phyloP scores from a whole-genome alignment of 495 filamentous ascomycete species.

The Glonium stellatum region DNA sequence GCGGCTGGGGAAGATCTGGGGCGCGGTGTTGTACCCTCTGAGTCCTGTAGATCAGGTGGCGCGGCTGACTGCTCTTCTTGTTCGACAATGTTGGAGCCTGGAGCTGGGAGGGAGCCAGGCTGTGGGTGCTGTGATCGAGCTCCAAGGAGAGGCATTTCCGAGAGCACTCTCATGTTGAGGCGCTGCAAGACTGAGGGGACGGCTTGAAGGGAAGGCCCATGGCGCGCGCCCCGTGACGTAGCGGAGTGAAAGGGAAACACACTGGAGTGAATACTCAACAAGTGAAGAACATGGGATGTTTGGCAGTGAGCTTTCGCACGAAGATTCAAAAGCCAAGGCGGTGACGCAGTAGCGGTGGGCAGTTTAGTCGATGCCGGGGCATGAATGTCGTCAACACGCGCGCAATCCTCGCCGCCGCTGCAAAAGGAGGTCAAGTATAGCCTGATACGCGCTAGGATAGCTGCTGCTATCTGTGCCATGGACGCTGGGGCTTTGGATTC shows the following conservation, averaged over 20 bases:
- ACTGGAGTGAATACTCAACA: neutral
- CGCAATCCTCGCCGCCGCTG: no score
- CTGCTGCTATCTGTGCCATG: no score
- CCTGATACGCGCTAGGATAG: no score
- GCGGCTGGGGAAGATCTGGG: conserved; percentile 13
- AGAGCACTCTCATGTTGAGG: conserved; percentile 22
- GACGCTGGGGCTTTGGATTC: no score
- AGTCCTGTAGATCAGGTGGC: conserved; percentile 7
- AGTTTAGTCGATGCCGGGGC: no score
- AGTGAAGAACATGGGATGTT: neutral
- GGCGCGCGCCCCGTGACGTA: neutral
- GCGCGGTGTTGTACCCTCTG: conserved; percentile 8
- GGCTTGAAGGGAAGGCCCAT: conserved; percentile 15
- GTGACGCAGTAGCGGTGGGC: no score
- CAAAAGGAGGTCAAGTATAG: no score
- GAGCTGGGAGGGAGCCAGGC: conserved; percentile 11
- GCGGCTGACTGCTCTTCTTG: conserved; percentile 2
- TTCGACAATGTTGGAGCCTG: conserved; percentile 7
- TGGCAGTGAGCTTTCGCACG: no score
- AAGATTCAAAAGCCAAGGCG: no score
- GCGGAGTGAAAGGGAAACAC: neutral
- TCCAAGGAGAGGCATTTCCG: conserved; percentile 20
- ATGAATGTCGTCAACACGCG: no score
- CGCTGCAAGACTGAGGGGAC: conserved; percentile 7
- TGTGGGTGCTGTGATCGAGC: conserved; percentile 14